These are phyloP conservation scores for Annulohypoxylon bovei DNA, from an alignment of 495 filamentous ascomycete species.

Conservation along the genomic window DNA sequence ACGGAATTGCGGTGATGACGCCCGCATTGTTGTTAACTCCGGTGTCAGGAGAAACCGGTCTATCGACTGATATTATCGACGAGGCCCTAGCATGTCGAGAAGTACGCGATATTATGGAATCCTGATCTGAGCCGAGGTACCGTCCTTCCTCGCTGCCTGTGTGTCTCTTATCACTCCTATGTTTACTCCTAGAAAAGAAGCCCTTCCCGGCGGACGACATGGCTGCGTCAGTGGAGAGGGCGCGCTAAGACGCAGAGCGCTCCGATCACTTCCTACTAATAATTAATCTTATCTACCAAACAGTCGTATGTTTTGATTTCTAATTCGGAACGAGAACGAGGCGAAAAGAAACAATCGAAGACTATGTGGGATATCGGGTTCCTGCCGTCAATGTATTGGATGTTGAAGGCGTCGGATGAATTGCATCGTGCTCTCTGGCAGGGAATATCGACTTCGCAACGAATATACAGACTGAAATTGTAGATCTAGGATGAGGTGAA, in stretches of 20 bases:
- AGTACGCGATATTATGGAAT: constrained; percentile 69
- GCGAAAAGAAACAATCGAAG: constrained; percentile 24
- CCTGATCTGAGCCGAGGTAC: constrained; percentile 60
- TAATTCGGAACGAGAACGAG: neutral
- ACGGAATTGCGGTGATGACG: constrained; percentile 89
- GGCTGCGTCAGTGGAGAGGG: constrained; percentile 42
- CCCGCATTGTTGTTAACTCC: constrained; percentile 79
- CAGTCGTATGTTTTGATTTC: constrained; percentile 13
- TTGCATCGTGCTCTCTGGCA: constrained; percentile 46
- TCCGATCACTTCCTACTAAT: constrained; percentile 30
- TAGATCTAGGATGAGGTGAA: constrained; percentile 34
- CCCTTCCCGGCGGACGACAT: constrained; percentile 83
- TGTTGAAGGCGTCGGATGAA: constrained; percentile 39
- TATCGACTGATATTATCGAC: constrained; percentile 78
- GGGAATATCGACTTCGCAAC: constrained; percentile 33
- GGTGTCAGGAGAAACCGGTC: constrained; percentile 61
- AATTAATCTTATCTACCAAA: constrained; percentile 11
- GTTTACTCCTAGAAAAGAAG: constrained; percentile 84
- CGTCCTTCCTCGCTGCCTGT: constrained; percentile 62
- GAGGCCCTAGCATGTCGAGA: constrained; percentile 84
- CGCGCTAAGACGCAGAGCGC: constrained; percentile 37
- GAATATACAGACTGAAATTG: constrained; percentile 41
- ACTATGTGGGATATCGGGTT: constrained; percentile 39
- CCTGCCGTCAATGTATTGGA: constrained; percentile 45
- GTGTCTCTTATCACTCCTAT: constrained; percentile 71